Base-by-base conservation (phyloP, 2,329 filamentous ascomycete genomes). In the Aspergillus phoenicis region DNA sequence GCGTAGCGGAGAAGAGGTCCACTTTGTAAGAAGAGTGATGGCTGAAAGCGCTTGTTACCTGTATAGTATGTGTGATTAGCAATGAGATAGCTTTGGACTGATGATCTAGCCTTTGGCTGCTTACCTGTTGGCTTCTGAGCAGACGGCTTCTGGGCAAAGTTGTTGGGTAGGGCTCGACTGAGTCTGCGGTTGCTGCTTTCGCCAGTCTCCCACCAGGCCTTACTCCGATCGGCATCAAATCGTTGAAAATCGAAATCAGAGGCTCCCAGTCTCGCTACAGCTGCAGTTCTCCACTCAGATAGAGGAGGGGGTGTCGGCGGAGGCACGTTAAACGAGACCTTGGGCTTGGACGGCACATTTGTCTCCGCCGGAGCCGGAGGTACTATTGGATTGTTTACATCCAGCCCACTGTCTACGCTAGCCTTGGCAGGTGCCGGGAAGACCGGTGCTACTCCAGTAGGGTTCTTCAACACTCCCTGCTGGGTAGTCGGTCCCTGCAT, bases 1-100 rank as follows among this genome's bases (percentile, higher is more conserved):
- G 90, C 94, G 74, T 96, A 99, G 62, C 95, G 88, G 64, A 99
- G 80, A 22, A 99, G 80, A 5, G 95, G 95, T 0, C 95, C 95
- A 71, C 94, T 97, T 76, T 93, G 93, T 57, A 99, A 82, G 73
- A 91, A 93, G 39, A 99, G 77, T 3, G 87, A 84, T 22, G 95
- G 95, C 67, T 90, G 90, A 77, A 98, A 99, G 61, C 85, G 84
- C 17, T 90, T 91, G 15, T 69, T 68, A 59, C 66, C 67, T 76
- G 60, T 48, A 56, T 11, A 48, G 17, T 41, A 11, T 26, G 41
- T 11, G 20, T 49, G 5, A 43, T 64, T 30, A 64, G 57, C 26
- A 38, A 30, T 28, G 1, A 39, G 47, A 36, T 10, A n/a, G 13
- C 3, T 8, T 20, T 10, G 39, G 2, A 4, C 8, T 17, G n/a